Evolutionary conservation across 2,329 filamentous ascomycete genomes (phyloP).

Genomic region (Pseudocercospora macadamiae): DNA sequence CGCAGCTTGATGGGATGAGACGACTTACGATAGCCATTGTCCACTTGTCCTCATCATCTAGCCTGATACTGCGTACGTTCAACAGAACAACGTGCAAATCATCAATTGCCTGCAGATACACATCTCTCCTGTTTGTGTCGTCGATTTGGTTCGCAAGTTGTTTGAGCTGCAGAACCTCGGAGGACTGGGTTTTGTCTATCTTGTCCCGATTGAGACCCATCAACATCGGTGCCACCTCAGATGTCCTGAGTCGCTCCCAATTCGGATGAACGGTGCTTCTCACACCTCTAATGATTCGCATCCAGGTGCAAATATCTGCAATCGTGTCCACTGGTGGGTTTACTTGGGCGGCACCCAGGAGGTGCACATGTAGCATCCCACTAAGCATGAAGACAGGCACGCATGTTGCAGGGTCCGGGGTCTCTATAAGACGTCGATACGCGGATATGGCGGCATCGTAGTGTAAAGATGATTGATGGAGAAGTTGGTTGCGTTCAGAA

Average conservation of each 20-base stretch:
- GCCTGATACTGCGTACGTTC: slow-evolving; percentile 4
- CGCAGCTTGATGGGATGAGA: too few relatives aligned
- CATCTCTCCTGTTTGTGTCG: not conserved
- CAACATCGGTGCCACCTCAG: slow-evolving; percentile 20
- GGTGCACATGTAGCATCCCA: slow-evolving; percentile 19
- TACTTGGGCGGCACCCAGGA: slow-evolving; percentile 20
- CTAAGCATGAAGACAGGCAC: slow-evolving; percentile 18
- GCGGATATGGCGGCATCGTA: slow-evolving; percentile 17
- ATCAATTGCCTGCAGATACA: slow-evolving; percentile 16
- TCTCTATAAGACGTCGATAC: slow-evolving; percentile 12
- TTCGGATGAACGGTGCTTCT: slow-evolving; percentile 16
- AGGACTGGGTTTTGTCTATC: not conserved
- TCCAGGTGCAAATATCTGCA: slow-evolving; percentile 19
- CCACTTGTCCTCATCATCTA: not conserved
- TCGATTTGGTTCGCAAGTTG: slow-evolving; percentile 4
- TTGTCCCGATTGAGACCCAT: not conserved
- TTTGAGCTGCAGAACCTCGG: slow-evolving; percentile 16
- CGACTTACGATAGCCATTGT: slow-evolving; percentile 1
- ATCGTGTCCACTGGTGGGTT: slow-evolving; percentile 18
- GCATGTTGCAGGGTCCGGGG: slow-evolving; percentile 17
- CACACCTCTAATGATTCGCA: slow-evolving; percentile 18
- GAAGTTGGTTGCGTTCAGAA: slow-evolving; percentile 16
- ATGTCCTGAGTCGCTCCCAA: slow-evolving; percentile 16
- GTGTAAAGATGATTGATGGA: slow-evolving; percentile 20
- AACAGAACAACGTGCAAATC: slow-evolving; percentile 18